Conservation (phyloP, 2,329 filamentous ascomycete species). For the Pseudovirgaria hyperparasitica region DNA sequence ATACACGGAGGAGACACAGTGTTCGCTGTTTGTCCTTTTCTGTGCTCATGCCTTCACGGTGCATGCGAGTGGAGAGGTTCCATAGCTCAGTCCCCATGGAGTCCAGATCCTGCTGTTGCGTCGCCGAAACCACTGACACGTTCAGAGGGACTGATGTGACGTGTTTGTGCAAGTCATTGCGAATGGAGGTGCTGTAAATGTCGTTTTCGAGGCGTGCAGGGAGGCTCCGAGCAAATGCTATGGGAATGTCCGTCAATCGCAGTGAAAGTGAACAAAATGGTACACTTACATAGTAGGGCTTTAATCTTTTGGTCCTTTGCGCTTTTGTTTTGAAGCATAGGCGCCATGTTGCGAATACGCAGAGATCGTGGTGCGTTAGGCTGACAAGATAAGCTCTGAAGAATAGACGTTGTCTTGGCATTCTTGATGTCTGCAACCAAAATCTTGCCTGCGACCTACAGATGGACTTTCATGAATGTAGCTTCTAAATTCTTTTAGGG, state of each 20-base stretch:
- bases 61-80: slow-evolving; percentile 50
- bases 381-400: too few relatives aligned
- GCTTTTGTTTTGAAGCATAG: too few relatives aligned
- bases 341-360: too few relatives aligned
- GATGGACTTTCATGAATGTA: too few relatives aligned
- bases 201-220: slow-evolving; percentile 10
- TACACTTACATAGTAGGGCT: slow-evolving; percentile 14
- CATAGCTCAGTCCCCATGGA: slow-evolving; percentile 45
- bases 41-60: slow-evolving; percentile 22
- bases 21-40: slow-evolving; percentile 11
- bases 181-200: slow-evolving; percentile 10
- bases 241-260: slow-evolving; percentile 5
- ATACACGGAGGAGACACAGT: slow-evolving; percentile 30
- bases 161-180: slow-evolving; percentile 26
- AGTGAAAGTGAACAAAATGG: background rate
- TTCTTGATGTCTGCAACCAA: too few relatives aligned
- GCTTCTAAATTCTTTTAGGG: too few relatives aligned
- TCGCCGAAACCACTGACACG: slow-evolving; percentile 12
- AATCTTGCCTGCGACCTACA: too few relatives aligned
- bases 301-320: slow-evolving; percentile 24
- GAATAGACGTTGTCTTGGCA: too few relatives aligned
- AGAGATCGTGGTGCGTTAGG: too few relatives aligned
- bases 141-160: slow-evolving; percentile 26
- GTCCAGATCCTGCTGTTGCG: slow-evolving; percentile 40
- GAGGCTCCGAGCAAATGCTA: slow-evolving; percentile 22